Base-by-base conservation (phyloP, 1,284 basidiomycete species). In the Ustilago esculenta region DNA sequence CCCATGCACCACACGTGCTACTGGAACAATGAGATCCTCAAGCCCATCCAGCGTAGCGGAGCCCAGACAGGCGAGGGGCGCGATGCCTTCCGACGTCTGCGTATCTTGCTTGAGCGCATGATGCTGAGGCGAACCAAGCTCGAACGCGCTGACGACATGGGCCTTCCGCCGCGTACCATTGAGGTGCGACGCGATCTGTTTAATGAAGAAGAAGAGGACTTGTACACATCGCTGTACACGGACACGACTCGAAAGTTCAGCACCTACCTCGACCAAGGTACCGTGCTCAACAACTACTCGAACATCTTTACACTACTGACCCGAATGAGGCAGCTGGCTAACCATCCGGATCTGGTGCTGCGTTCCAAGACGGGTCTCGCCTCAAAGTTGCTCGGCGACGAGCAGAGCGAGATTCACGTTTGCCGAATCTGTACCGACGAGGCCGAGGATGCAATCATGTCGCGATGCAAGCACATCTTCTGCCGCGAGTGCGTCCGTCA, bases 351-450 rank as follows among this genome's bases (percentile, higher is more conserved):
- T 81, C 87, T 99, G 33, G 95, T 99, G 18, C 85, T 98, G 32
- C 89, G 92, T 69, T 94, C 92, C 84, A 91, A 90, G 83, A 89
- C 86, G 47, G 73, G 77, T 11, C 44, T 76, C 4, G 52, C 67
- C 7, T 67, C 60, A 11, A 75, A 74, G 57, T 57, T 81, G 44
- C 56, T 79, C 2, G 76, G 75, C 53, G 71, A 76, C 14, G 66
- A 68, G 15, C 59, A 66, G 58, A 55, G 45, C 53, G 72, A 78
- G 60, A 79, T 84, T 33, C 69, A 83, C 45, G 83, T 83, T 4
- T 98, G 96, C 81, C 87, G 94, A 43, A 85, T 99, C n/a, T 99
- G 96, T 83, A 92, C 94, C 71, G 96, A 99, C 72, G 87, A 96
- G 49, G 95, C 93, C 0, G 96, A 98, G 83, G 96, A 99, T 78